Evolutionary conservation across 2,329 filamentous ascomycete genomes (phyloP).

Genomic region (Fusarium pseudograminearum): DNA sequence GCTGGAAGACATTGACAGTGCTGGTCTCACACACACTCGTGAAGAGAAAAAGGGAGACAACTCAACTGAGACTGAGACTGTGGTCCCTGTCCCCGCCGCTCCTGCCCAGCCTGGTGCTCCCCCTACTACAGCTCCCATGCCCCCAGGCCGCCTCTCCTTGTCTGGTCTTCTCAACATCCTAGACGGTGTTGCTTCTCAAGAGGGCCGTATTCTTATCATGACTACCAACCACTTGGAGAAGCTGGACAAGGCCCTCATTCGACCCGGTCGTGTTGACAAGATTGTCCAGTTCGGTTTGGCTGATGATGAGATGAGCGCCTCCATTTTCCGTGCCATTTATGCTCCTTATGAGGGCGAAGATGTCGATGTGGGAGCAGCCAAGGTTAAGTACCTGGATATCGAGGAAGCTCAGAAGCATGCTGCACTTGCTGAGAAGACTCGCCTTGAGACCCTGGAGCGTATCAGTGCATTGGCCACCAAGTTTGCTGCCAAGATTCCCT

Average conservation of each 20-base stretch:
- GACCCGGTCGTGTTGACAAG: slow-evolving; percentile 72
- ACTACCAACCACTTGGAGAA: slow-evolving; percentile 74
- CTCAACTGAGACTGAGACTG: slow-evolving; percentile 31
- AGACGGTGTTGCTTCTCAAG: slow-evolving; percentile 76
- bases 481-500: slow-evolving; percentile 65
- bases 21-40: slow-evolving; percentile 73
- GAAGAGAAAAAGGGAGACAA: slow-evolving; percentile 52
- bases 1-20: slow-evolving; percentile 81
- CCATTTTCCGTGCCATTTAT: slow-evolving; percentile 71
- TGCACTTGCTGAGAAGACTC: slow-evolving; percentile 49
- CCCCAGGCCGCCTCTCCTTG: slow-evolving; percentile 67
- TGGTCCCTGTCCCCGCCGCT: slow-evolving; percentile 21
- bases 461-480: slow-evolving; percentile 60
- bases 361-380: neutral
- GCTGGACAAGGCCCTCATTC: slow-evolving; percentile 71
- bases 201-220: slow-evolving; percentile 73
- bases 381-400: slow-evolving; percentile 20
- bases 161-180: slow-evolving; percentile 85
- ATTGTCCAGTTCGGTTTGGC: slow-evolving; percentile 68
- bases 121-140: slow-evolving; percentile 2
- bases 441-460: slow-evolving; percentile 53
- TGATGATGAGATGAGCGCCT: slow-evolving; percentile 63
- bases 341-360: slow-evolving; percentile 60
- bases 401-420: slow-evolving; percentile 49
- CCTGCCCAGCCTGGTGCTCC: slow-evolving; percentile 21